phyloP scores from a whole-genome alignment of 2,329 filamentous ascomycete species.

The Stemphylium vesicarium region DNA sequence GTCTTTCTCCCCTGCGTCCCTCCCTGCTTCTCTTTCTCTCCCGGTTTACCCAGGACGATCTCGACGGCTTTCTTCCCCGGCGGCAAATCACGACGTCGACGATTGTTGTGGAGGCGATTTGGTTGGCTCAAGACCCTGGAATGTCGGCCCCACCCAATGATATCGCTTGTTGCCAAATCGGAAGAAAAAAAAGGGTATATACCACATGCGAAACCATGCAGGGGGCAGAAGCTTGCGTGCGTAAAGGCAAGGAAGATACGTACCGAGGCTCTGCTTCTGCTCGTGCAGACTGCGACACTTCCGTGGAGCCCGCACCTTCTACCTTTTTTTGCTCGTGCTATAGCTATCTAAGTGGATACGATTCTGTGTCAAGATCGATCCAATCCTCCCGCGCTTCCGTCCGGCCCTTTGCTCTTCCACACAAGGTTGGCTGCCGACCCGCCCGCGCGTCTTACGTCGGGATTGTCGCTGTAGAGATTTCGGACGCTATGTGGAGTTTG shows the following conservation, averaged over 20 bases:
- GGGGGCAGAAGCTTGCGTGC: too few species aligned
- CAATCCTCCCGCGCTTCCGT: conserved; percentile 5
- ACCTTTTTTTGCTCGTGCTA: background rate
- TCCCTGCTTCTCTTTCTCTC: too few species aligned
- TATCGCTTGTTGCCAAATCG: too few species aligned
- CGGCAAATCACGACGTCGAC: conserved; percentile 7
- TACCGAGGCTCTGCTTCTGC: background rate
- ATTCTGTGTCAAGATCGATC: conserved; percentile 5
- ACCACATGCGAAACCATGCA: too few species aligned
- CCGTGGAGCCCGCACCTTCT: background rate
- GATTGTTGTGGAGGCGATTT: background rate
- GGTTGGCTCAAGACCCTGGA: background rate
- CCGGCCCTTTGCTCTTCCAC: background rate
- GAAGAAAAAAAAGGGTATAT: too few species aligned
- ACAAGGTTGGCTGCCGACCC: conserved; percentile 1
- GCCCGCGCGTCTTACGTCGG: background rate
- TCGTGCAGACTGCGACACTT: background rate
- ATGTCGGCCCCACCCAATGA: too few species aligned
- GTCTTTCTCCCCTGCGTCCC: background rate
- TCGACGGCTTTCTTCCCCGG: background rate
- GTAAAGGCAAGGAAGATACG: too few species aligned
- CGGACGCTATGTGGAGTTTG: too few species aligned
- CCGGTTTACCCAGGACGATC: background rate
- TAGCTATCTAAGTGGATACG: conserved; percentile 3
- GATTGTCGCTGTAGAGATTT: too few species aligned